Conservation (phyloP, 2,329 filamentous ascomycete genomes). For the Monosporascus sp. region DNA sequence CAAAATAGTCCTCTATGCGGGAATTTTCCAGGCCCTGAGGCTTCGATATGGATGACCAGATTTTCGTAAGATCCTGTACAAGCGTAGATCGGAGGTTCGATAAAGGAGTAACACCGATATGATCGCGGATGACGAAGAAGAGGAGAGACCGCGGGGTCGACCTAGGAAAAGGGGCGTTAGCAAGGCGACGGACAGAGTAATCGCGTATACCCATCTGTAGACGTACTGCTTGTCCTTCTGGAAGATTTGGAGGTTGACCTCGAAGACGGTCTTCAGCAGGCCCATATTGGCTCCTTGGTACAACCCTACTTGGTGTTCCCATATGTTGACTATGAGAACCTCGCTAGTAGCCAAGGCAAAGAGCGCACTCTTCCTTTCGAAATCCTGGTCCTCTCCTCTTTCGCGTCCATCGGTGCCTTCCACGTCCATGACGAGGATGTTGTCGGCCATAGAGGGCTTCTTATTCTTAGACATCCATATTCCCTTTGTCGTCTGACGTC, state of each 20-base stretch:
- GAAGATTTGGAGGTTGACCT: slow-evolving; percentile 96
- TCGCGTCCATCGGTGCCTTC: slow-evolving; percentile 96
- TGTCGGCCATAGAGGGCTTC: slow-evolving; percentile 77
- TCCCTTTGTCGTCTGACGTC: slow-evolving; percentile 95
- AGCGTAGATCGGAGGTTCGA: slow-evolving; percentile 86
- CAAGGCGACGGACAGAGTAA: neutral
- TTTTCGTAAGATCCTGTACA: slow-evolving; percentile 81
- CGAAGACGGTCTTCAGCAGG: slow-evolving; percentile 95
- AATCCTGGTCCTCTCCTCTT: slow-evolving; percentile 95
- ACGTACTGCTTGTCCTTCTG: slow-evolving; percentile 87
- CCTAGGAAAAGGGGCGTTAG: slow-evolving; percentile 37
- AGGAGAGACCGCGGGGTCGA: slow-evolving; percentile 85
- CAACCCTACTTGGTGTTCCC: slow-evolving; percentile 96
- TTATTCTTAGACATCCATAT: slow-evolving; percentile 99
- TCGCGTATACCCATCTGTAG: neutral
- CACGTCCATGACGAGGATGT: slow-evolving; percentile 98
- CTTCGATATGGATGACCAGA: slow-evolving; percentile 92
- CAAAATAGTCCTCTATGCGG: slow-evolving; percentile 93
- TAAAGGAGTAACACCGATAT: slow-evolving; percentile 86
- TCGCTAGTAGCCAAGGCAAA: slow-evolving; percentile 97
- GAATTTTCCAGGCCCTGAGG: slow-evolving; percentile 83
- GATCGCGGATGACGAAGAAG: slow-evolving; percentile 98
- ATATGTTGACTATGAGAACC: slow-evolving; percentile 97
- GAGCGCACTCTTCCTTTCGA: slow-evolving; percentile 95
- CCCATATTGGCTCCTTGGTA: slow-evolving; percentile 99